These are phyloP conservation scores for Rhynchospora tenuis DNA, from an alignment of 176 grass and related monocot genomes.

Conservation along the genomic window DNA sequence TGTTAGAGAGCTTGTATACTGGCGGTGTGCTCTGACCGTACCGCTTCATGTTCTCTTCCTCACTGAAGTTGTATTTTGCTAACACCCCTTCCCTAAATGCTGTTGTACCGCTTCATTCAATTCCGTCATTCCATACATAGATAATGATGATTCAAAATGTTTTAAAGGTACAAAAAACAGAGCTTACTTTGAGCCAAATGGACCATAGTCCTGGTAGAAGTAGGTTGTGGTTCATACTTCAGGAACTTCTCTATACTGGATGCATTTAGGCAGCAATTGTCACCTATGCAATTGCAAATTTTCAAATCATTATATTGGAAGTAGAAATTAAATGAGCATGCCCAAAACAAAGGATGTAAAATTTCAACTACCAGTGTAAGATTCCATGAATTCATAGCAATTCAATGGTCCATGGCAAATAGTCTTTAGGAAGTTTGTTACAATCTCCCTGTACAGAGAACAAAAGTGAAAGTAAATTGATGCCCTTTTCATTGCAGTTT, in stretches of 20 bases:
- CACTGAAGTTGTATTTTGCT: constrained; percentile 21
- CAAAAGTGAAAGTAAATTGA: background rate
- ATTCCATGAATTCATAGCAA: constrained; percentile 60
- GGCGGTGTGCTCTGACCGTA: constrained; percentile 18
- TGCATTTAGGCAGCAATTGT: constrained; percentile 79
- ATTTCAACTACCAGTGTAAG: constrained; percentile 51
- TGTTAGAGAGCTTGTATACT: constrained; percentile 29
- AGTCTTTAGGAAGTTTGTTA: constrained; percentile 32
- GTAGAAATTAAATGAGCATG: background rate
- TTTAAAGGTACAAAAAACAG: background rate
- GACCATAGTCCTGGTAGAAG: constrained; percentile 72
- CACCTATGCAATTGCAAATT: constrained; percentile 22
- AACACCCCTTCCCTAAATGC: constrained; percentile 25
- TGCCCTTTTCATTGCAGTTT: background rate
- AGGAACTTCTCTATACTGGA: constrained; percentile 62
- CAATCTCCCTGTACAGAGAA: constrained; percentile 29
- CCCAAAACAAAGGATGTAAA: background rate
- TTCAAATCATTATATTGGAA: background rate
- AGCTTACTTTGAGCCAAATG: constrained; percentile 82
- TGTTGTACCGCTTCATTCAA: background rate
- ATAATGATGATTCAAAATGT: no score
- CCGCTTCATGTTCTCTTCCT: constrained; percentile 12
- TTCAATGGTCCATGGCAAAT: constrained; percentile 43
- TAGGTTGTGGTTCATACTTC: constrained; percentile 79
- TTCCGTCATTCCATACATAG: background rate